Percentiles rank a stretch among this genome's conserved stretches.
Conservation (phyloP, 164 flowering plant species). For the Vitis amurensis region DNA sequence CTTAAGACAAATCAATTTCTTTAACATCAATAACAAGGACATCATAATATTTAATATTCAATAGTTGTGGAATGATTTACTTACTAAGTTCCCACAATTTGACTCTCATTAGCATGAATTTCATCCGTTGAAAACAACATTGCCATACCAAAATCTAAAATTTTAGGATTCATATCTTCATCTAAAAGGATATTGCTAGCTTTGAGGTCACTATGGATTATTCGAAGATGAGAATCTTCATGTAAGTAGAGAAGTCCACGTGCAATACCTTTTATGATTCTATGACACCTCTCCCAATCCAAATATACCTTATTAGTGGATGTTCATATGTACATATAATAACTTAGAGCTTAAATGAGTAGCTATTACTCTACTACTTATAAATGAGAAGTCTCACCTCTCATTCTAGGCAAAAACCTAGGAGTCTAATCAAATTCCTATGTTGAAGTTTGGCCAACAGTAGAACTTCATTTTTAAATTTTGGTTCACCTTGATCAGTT, state of each 20-base stretch:
- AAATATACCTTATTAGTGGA: neutral
- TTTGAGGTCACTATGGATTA: no score
- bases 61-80: neutral
- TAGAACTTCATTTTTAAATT: constrained; percentile 26
- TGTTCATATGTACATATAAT: neutral
- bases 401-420: constrained; percentile 16
- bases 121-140: constrained; percentile 30
- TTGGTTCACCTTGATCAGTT: constrained; percentile 19
- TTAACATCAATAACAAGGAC: neutral
- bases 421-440: constrained; percentile 22
- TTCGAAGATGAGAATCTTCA: constrained; percentile 34
- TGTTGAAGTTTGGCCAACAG: constrained; percentile 24
- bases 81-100: constrained; percentile 49
- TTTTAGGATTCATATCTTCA: constrained; percentile 41
- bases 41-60: neutral
- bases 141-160: constrained; percentile 55
- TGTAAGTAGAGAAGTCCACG: constrained; percentile 53
- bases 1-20: neutral
- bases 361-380: constrained; percentile 8
- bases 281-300: constrained; percentile 33
- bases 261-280: constrained; percentile 39
- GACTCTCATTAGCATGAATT: constrained; percentile 22
- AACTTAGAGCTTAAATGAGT: neutral
- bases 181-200: constrained; percentile 46
- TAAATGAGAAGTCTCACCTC: constrained; percentile 20